Base-by-base conservation (phyloP, 306 rosid genomes). In the Prunus mira region DNA sequence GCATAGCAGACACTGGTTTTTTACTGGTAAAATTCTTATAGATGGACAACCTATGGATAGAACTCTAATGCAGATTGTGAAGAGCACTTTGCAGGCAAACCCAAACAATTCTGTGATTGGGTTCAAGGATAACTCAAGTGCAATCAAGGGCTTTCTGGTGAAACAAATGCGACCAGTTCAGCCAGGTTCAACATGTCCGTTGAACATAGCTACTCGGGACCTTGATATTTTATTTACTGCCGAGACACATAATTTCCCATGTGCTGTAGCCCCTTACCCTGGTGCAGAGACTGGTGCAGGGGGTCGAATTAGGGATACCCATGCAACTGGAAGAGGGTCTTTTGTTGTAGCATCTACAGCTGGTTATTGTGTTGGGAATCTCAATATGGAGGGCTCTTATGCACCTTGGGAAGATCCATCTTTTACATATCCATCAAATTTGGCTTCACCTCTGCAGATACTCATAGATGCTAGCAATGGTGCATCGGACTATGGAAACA, bases 191-290 rank as follows among this genome's bases (percentile, higher is more conserved):
- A 13, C 91, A 58, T 83, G 91, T 77, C 91, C 90, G 0, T 79
- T 89, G 45, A 46, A 83, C 68, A 30, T 79, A 75, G 80, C 75
- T 63, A 43, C 73, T 14, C 69, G 71, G 8, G 91, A 87, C 55
- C 76, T 93, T 57, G 96, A 93, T 84, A 87, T 93, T 55, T 84
- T 93, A 57, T 91, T 93, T 69, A 93, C 97, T 14, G 98, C 98
- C 4, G 98, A 93, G 85, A 93, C 98, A 38, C 97, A 93, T 76
- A 93, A 93, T 84, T 93, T 93, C 57, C 98, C 98, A 19, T 93
- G 98, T 82, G 97, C 98, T 11, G 98, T 93, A 82, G 98, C 97
- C 24, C 98, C 98, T 45, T 90, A 91, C 83, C 97, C 98, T 30
- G 97, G 98, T 58, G 96, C 97, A 24, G 98, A 93, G 84, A 93